Evolutionary conservation across 2,329 filamentous ascomycete species (phyloP).

Genomic region (Colletotrichum lentis): DNA sequence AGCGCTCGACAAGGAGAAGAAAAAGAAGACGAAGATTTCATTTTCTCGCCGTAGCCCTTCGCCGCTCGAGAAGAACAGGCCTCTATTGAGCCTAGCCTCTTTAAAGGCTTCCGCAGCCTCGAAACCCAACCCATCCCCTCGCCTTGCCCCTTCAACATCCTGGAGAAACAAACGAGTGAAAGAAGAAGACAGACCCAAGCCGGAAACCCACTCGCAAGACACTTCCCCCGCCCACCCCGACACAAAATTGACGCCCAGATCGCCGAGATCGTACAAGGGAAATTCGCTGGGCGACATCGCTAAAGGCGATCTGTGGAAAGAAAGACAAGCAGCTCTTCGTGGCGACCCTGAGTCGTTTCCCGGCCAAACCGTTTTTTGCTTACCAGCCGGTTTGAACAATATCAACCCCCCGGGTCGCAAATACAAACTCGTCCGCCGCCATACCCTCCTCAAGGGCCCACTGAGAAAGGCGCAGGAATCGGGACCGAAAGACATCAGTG

Average conservation of each 20-base stretch:
- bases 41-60: background rate
- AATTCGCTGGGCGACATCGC: no score
- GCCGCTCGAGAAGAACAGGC: no score
- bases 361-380: background rate
- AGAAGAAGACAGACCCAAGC: background rate
- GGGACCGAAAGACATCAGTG: no score
- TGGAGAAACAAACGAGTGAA: background rate
- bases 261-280: background rate
- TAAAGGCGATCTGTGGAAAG: background rate
- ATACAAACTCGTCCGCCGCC: background rate
- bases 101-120: background rate
- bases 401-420: background rate
- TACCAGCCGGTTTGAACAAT: conserved; percentile 3
- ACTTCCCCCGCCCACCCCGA: background rate
- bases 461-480: background rate
- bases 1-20: no score
- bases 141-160: background rate
- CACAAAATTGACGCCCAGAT: no score
- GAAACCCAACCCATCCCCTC: background rate
- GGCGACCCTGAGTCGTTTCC: conserved; percentile 14
- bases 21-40: no score
- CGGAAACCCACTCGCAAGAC: no score
- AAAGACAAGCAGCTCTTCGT: background rate
- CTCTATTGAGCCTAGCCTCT: no score
- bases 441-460: background rate